Evolutionary conservation across 495 filamentous ascomycete genomes (phyloP).

Genomic region (Aspergillus affinis): DNA sequence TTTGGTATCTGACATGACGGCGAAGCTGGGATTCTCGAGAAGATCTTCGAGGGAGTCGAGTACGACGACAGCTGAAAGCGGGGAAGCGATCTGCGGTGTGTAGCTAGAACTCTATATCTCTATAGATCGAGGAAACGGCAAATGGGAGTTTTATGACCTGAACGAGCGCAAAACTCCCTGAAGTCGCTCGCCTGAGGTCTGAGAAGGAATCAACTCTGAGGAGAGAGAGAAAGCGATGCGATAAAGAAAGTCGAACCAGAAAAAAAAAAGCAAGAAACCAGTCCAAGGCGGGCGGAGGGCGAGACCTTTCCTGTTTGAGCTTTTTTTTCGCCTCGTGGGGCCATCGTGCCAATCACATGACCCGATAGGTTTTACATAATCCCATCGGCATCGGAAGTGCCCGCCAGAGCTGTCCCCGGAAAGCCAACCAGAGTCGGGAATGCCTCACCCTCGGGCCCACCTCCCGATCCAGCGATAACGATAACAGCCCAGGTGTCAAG

Average conservation of each 20-base stretch:
- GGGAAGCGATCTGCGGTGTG: background rate
- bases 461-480: too few relatives aligned
- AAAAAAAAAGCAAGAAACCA: slow-evolving; percentile 2
- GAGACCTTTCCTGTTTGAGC: slow-evolving; percentile 6
- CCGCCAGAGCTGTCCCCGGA: background rate
- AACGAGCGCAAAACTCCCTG: slow-evolving; percentile 60
- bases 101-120: background rate
- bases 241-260: slow-evolving; percentile 1
- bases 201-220: slow-evolving; percentile 3
- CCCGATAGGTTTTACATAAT: background rate
- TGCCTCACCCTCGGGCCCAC: background rate
- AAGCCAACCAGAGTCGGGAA: background rate
- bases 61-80: background rate
- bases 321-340: slow-evolving; percentile 6
- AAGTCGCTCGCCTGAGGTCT: slow-evolving; percentile 52
- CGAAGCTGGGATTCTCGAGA: slow-evolving; percentile 9
- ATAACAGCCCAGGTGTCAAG: too few relatives aligned
- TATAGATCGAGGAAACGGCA: background rate
- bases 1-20: slow-evolving; percentile 28
- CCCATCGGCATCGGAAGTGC: background rate
- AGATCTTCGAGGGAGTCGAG: slow-evolving; percentile 10
- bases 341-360: background rate
- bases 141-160: slow-evolving; percentile 44
- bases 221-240: slow-evolving; percentile 2
- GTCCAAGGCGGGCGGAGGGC: background rate